Evolutionary conservation across 78 protist species (phyloP).

Genomic region (Dictyostelium capitatum): DNA sequence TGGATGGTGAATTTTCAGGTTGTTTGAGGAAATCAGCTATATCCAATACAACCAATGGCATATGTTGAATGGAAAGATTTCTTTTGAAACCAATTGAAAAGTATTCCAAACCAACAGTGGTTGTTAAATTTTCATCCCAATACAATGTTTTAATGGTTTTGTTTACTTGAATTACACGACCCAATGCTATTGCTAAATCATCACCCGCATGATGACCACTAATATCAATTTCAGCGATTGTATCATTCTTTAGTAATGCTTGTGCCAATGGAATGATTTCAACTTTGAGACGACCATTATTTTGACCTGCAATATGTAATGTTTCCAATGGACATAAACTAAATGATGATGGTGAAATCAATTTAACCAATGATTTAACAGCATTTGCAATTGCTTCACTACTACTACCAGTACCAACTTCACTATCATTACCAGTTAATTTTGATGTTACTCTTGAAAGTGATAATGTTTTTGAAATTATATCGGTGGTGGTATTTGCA

Average conservation of each 20-base stretch:
- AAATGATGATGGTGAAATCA: conserved; percentile 53
- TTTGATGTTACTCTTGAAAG: conserved; percentile 18
- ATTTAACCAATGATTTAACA: conserved; percentile 24
- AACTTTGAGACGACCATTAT: conserved; percentile 32
- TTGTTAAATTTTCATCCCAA: conserved; percentile 79
- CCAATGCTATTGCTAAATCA: conserved; percentile 63
- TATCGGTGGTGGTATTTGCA: conserved; percentile 1
- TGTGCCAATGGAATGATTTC: conserved; percentile 68
- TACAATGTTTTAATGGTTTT: conserved; percentile 51
- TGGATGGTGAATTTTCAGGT: conserved; percentile 78
- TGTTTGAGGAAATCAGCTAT: conserved; percentile 60
- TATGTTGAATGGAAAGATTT: conserved; percentile 58
- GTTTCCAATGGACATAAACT: conserved; percentile 76
- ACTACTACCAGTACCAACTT: background rate
- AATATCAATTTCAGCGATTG: conserved; percentile 68
- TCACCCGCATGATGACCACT: conserved; percentile 82
- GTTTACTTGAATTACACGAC: conserved; percentile 76
- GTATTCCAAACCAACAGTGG: conserved; percentile 73
- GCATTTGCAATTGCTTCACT: conserved; percentile 36
- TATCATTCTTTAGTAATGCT: conserved; percentile 65
- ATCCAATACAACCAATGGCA: conserved; percentile 66
- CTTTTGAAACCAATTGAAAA: conserved; percentile 65
- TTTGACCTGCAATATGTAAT: conserved; percentile 46
- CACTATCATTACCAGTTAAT: background rate
- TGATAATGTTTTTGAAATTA: conserved; percentile 44